These are phyloP conservation scores for Exophiala sideris DNA, from an alignment of 2,329 filamentous ascomycete species.

Conservation along the genomic window DNA sequence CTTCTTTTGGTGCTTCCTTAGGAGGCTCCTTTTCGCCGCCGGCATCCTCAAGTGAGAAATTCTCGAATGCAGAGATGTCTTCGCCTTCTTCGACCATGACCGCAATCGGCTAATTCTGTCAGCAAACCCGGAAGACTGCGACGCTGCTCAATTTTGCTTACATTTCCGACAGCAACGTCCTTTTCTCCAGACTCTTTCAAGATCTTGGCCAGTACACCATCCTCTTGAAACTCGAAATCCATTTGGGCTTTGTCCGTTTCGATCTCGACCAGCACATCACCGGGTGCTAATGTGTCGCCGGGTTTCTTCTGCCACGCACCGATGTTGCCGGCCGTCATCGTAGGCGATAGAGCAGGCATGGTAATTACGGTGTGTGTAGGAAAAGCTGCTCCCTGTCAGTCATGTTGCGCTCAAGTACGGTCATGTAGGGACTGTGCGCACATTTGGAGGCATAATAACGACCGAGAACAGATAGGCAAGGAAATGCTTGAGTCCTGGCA, in stretches of 20 bases:
- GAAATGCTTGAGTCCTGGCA: slow-evolving; percentile 32
- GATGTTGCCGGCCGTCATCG: slow-evolving; percentile 96
- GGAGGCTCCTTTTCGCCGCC: slow-evolving; percentile 72
- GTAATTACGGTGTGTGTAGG: slow-evolving; percentile 91
- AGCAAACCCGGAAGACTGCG: slow-evolving; percentile 23
- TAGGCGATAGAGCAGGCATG: slow-evolving; percentile 97
- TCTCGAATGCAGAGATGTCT: slow-evolving; percentile 83
- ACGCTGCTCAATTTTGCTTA: slow-evolving; percentile 52
- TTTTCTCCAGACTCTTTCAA: slow-evolving; percentile 90
- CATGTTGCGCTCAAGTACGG: slow-evolving; percentile 16
- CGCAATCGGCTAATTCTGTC: slow-evolving; percentile 74
- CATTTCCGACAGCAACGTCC: slow-evolving; percentile 89
- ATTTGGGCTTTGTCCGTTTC: slow-evolving; percentile 99
- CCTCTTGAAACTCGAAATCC: slow-evolving; percentile 99
- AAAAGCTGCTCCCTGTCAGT: slow-evolving; percentile 61
- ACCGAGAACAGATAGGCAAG: slow-evolving; percentile 58
- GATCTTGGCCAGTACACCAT: slow-evolving; percentile 91
- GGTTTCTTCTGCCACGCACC: slow-evolving; percentile 97
- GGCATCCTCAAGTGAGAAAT: slow-evolving; percentile 83
- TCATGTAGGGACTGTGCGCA: slow-evolving; percentile 37
- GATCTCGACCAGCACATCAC: slow-evolving; percentile 95
- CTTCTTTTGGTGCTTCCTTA: slow-evolving; percentile 60
- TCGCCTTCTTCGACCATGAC: slow-evolving; percentile 88
- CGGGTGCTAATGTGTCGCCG: slow-evolving; percentile 80
- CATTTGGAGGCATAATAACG: slow-evolving; percentile 69